Base-by-base conservation (phyloP, 805 yeast species). In the Scheffersomyces ergatensis region DNA sequence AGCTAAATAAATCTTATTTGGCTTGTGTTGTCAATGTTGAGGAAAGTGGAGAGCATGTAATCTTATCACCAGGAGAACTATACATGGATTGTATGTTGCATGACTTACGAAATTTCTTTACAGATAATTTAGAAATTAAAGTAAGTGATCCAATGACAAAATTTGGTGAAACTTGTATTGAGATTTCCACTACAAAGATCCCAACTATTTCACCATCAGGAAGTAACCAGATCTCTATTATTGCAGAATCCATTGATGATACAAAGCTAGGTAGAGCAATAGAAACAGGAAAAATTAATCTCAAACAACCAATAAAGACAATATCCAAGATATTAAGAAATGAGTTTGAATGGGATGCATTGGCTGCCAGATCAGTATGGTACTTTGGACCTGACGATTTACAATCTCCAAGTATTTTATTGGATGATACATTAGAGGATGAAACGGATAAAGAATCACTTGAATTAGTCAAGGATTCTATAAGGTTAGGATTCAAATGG, bases 351-450 rank as follows among this genome's bases (percentile, higher is more conserved):
- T 89, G 96, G 95, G 97, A 90, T 60, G 72, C 90, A 0, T 66
- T 89, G 15, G 85, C 89, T 0, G 82, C 96, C 0, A 71, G 96
- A 48, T 83, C 93, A 0, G 63, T 89, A 4, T 87, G 96, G 96
- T 60, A 80, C 6, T 79, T 87, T 54, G 82, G 89, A 0, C 76
- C 73, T 2, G 72, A 65, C 12, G 64, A 59, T 14, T 34, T 53
- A 35, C 50, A 46, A 12, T 69, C 70, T 4, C 79, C 90, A 0
- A 82, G 80, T 42, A 55, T 76, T 12, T 55, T 79, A 18, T 42
- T 77, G 13, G 87, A 92, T 58, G 97, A 92, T 50, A 86, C 95
- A 0, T 54, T 90, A 2, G 71, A 64, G 39, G 81, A 72, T 21
- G 93, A 85, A 42, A 82, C 83, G 1, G 85, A 87, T 53, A 80